These are phyloP conservation scores for Porphyra umbilicalis DNA, from an alignment of 31 red algal species.

Conservation along the genomic window DNA sequence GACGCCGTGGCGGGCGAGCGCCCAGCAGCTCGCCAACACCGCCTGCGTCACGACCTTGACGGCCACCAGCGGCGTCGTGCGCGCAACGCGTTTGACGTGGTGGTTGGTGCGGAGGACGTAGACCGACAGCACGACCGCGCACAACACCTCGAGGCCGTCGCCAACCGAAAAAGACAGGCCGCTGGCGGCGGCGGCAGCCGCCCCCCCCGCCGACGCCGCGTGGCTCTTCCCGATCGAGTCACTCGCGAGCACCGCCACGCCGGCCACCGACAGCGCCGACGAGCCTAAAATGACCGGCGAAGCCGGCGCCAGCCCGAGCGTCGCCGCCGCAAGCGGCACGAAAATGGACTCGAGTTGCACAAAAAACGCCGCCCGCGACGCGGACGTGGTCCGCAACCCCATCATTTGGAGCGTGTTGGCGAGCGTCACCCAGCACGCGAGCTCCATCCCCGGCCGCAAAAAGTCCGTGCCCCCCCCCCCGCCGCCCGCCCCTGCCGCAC, in stretches of 20 bases:
- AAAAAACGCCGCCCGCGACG: constrained; percentile 58
- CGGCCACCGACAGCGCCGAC: constrained; percentile 19
- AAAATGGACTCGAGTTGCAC: constrained; percentile 56
- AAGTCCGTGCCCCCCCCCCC: background rate
- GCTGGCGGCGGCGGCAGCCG: background rate
- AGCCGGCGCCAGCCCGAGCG: constrained; percentile 8
- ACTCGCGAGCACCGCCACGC: constrained; percentile 25
- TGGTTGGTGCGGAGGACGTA: constrained; percentile 43
- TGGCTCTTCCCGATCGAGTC: background rate
- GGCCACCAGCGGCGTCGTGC: constrained; percentile 29
- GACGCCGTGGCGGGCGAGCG: background rate
- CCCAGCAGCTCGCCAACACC: constrained; percentile 30
- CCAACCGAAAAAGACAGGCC: constrained; percentile 7
- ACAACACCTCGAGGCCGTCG: constrained; percentile 41
- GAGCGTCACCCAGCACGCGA: constrained; percentile 48
- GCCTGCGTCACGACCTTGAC: constrained; percentile 57
- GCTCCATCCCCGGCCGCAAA: constrained; percentile 38
- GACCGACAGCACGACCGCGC: constrained; percentile 40
- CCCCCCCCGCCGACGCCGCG: constrained; percentile 1
- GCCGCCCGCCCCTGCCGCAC: background rate
- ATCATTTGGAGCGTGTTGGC: constrained; percentile 48
- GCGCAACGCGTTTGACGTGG: constrained; percentile 12
- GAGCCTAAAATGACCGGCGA: constrained; percentile 1
- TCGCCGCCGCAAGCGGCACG: constrained; percentile 32
- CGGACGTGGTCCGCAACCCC: constrained; percentile 41